These are phyloP conservation scores for Candida germanica DNA, from an alignment of 805 yeast genomes.

Conservation along the genomic window DNA sequence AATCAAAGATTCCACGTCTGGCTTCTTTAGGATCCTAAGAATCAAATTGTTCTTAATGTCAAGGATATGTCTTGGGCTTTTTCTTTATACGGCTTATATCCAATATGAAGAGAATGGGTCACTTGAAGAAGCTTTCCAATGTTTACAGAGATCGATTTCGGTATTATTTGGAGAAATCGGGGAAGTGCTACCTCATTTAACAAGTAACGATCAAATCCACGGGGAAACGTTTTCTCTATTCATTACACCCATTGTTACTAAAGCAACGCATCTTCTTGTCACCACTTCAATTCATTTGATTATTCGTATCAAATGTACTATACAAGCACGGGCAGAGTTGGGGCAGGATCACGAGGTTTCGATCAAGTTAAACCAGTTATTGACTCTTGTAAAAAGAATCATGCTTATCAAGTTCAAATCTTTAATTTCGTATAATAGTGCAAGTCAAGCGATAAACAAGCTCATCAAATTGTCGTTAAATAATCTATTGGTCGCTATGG, in stretches of 20 bases:
- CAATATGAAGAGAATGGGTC: conserved; percentile 4
- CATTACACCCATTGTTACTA: conserved; percentile 4
- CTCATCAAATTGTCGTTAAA: conserved; percentile 5
- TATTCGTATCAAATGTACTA: conserved; percentile 8
- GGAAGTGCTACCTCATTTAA: neutral
- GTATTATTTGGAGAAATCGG: conserved; percentile 1
- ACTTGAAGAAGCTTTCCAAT: neutral
- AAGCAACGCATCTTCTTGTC: conserved; percentile 4
- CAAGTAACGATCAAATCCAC: neutral
- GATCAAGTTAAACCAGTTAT: conserved; percentile 1
- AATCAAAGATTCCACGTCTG: neutral
- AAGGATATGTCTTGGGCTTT: conserved; percentile 1
- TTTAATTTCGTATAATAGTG: conserved; percentile 3
- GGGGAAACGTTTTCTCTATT: conserved; percentile 7
- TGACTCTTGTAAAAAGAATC: conserved; percentile 4
- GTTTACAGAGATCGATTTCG: conserved; percentile 2
- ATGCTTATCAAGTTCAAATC: conserved; percentile 7
- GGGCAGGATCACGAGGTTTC: neutral
- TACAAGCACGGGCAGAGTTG: neutral
- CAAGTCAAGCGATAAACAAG: conserved; percentile 4
- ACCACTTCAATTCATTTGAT: conserved; percentile 1
- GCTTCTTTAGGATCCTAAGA: conserved; percentile 5
- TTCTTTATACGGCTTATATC: conserved; percentile 4
- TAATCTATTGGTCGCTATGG: conserved; percentile 6
- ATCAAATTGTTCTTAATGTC: conserved; percentile 1